A percentile compares a stretch with the other conserved stretches of the same genome.
phyloP scores from a whole-genome alignment of 2,329 filamentous ascomycete species.

The Aspergillus sp. region DNA sequence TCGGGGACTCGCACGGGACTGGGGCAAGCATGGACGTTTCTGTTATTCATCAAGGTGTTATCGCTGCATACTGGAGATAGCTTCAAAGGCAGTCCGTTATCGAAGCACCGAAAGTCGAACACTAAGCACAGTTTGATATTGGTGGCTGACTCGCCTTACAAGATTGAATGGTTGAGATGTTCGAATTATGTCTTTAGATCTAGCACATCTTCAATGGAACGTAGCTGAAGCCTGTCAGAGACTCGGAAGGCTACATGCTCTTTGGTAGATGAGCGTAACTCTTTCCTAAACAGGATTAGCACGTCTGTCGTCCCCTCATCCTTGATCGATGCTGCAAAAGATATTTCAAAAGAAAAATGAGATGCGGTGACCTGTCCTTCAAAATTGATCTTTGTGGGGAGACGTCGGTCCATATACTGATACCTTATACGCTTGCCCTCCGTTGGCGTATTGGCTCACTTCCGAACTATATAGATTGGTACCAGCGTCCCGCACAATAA shows the following conservation, averaged over 20 bases:
- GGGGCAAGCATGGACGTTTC: background rate
- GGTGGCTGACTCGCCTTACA: background rate
- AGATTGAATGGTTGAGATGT: background rate
- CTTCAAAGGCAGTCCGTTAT: background rate
- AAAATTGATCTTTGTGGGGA: background rate
- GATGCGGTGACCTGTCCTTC: background rate
- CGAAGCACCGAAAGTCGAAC: background rate
- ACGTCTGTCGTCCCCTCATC: background rate
- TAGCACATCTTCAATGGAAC: background rate
- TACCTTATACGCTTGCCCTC: background rate
- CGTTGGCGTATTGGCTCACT: background rate
- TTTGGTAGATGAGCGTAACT: constrained; percentile 23
- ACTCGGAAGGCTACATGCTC: background rate
- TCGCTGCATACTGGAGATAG: background rate
- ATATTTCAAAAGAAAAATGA: background rate
- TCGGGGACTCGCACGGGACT: background rate
- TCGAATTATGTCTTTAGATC: background rate
- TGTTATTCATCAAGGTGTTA: background rate
- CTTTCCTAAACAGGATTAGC: constrained; percentile 30
- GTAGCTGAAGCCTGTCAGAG: too few relatives aligned
- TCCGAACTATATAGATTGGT: constrained; percentile 9
- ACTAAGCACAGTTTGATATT: background rate
- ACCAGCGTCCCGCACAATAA: background rate
- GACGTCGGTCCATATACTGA: background rate
- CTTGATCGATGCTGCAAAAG: background rate